phyloP scores from a whole-genome alignment of 129 eudicot genomes.

The Pittosporum tobira region DNA sequence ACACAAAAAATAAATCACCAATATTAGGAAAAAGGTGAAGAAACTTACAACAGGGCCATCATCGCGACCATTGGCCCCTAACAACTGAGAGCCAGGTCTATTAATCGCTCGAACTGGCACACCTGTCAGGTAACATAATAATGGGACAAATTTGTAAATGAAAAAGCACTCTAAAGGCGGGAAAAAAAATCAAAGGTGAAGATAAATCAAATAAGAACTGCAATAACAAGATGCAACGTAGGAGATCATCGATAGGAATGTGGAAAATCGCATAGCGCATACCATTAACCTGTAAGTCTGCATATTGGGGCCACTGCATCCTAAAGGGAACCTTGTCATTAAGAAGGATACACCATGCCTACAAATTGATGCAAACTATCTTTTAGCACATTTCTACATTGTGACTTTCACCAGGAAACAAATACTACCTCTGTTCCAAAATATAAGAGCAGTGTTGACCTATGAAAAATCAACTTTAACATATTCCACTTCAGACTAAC shows the following conservation, averaged over 20 bases:
- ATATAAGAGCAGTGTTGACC: too few relatives aligned
- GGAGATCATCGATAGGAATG: neutral
- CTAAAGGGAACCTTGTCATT: slow-evolving; percentile 61
- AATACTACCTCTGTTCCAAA: too few relatives aligned
- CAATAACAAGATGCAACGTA: neutral
- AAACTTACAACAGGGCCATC: slow-evolving; percentile 84
- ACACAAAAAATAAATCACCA: neutral
- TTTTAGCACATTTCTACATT: neutral
- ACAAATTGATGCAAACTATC: slow-evolving; percentile 13
- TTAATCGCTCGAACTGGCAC: slow-evolving; percentile 65
- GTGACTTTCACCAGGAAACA: neutral
- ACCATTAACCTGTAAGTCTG: slow-evolving; percentile 59
- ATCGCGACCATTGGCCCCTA: slow-evolving; percentile 94
- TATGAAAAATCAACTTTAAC: too few relatives aligned
- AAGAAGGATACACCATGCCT: slow-evolving; percentile 68
- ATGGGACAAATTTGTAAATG: neutral
- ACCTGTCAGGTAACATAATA: slow-evolving; percentile 26
- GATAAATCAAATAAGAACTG: neutral
- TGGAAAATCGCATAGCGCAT: neutral
- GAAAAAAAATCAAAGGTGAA: neutral
- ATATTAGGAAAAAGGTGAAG: slow-evolving; percentile 1
- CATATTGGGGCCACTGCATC: slow-evolving; percentile 63
- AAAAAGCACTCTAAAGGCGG: neutral
- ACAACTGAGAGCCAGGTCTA: slow-evolving; percentile 83
- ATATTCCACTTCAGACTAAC: too few relatives aligned